phyloP scores from a whole-genome alignment of 345 rosid species.

The Lepidium aucheri region DNA sequence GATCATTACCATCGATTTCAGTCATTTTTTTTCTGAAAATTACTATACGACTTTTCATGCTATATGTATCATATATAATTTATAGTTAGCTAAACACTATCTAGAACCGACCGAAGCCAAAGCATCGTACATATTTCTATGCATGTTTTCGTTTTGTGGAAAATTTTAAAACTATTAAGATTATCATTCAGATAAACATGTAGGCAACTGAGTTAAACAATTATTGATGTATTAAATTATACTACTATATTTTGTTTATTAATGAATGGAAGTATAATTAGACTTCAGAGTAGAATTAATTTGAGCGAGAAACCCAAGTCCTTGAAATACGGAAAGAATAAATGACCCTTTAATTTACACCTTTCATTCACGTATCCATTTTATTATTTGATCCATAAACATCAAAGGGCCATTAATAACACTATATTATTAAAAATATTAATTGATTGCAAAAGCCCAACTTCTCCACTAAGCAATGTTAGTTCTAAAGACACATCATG shows the following conservation, averaged over 20 bases:
- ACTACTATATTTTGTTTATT: neutral
- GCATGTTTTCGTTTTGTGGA: neutral
- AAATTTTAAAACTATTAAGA: neutral
- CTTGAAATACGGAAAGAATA: constrained; percentile 28
- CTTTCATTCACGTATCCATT: constrained; percentile 5
- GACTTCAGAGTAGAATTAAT: constrained; percentile 4
- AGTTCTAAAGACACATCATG: constrained; percentile 16
- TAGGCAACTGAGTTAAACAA: neutral
- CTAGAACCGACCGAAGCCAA: neutral
- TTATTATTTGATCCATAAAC: neutral
- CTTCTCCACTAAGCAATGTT: constrained; percentile 30
- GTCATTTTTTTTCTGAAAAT: neutral
- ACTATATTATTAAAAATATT: neutral
- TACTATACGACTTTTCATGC: neutral
- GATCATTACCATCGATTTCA: neutral
- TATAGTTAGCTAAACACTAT: neutral
- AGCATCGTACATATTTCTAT: neutral
- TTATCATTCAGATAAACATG: neutral
- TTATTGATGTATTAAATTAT: neutral
- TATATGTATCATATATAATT: neutral
- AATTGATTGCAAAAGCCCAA: constrained; percentile 14
- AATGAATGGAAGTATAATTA: neutral
- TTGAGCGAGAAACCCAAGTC: constrained; percentile 25
- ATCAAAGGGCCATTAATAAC: constrained; percentile 1
- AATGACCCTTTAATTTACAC: constrained; percentile 23